Evolutionary conservation across 371 early-diverging fungal species (phyloP), one percentile per base, ranked within the genome.

Genomic region (Rhizopus sp.): DNA sequence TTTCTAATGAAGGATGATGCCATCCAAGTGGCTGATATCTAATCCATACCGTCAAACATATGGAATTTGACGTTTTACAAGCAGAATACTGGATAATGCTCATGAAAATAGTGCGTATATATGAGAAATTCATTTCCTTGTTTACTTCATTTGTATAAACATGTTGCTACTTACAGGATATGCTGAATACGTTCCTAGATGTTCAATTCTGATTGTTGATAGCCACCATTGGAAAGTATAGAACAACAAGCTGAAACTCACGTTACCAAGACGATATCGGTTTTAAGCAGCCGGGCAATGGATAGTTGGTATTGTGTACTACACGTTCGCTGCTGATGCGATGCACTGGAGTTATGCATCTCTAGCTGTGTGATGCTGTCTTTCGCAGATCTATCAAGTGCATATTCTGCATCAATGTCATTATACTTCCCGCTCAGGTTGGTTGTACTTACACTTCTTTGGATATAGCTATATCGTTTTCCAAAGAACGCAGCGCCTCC

Each of bases 391-490:
- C 4, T 44, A 44, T 44, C 5, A n/a, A 44, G 15, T 44, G 13
- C 12, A 44, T 44, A 15, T 44, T 44, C 44, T 7, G 44, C 44
- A 44, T 44, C 44, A 44, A 44, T 17, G 44, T 7, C 44, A 8
- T 44, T 7, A 4, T 44, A 15, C 13, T 44, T 44, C 44, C 3
- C 15, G 44, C 5, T 44, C 44, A 9, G 44, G 0, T 44, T 44
- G 44, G 3, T 44, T 44, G 44, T 44, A 44, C 12, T 44, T 44
- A 44, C 15, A 44, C 44, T 44, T n/a, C 44, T 0, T 44, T 44
- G 9, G 44, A 44, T 44, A 15, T 44, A 44, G 12, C 15, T 44
- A n/a, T 17, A 44, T 44, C 44, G 13, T 15, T 16, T 44, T 15
- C 6, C 44, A 44, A 13, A 15, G 15, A 44, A 44, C 15, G 7